Conservation (phyloP, 2,329 filamentous ascomycete genomes). For the Fusarium nodosum region DNA sequence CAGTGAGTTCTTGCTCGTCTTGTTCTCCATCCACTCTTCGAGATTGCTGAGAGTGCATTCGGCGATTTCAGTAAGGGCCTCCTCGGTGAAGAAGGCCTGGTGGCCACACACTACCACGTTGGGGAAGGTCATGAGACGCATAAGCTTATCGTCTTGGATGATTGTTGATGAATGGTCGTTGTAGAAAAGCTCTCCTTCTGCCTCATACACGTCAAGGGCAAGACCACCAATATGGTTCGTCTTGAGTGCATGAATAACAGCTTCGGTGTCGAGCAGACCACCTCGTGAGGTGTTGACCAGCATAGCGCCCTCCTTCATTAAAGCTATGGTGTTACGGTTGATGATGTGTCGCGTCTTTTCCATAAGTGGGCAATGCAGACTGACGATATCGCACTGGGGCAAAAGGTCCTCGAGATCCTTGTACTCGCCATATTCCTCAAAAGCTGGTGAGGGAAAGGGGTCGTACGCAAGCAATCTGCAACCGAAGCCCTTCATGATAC, state of each 20-base stretch:
- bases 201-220: conserved; percentile 78
- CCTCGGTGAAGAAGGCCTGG: conserved; percentile 77
- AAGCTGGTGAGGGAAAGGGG: conserved; percentile 64
- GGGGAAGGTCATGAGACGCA: conserved; percentile 76
- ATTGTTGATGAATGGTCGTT: conserved; percentile 74
- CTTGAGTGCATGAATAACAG: conserved; percentile 73
- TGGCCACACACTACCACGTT: conserved; percentile 77
- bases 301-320: conserved; percentile 72
- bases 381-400: conserved; percentile 70
- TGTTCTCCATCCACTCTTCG: conserved; percentile 57
- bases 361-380: conserved; percentile 75
- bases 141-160: conserved; percentile 75
- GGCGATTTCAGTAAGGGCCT: conserved; percentile 74
- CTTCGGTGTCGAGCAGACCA: conserved; percentile 71
- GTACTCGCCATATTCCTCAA: conserved; percentile 66
- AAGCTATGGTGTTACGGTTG: conserved; percentile 63
- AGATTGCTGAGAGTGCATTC: conserved; percentile 71
- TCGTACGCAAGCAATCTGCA: conserved; percentile 74
- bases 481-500: conserved; percentile 74
- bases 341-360: conserved; percentile 72
- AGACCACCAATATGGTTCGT: conserved; percentile 70
- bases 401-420: conserved; percentile 68
- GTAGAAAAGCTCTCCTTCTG: conserved; percentile 74
- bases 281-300: conserved; percentile 78
- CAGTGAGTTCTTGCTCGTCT: conserved; percentile 54